phyloP scores from a whole-genome alignment of 2,329 filamentous ascomycete species.

The Diaporthe sp. region DNA sequence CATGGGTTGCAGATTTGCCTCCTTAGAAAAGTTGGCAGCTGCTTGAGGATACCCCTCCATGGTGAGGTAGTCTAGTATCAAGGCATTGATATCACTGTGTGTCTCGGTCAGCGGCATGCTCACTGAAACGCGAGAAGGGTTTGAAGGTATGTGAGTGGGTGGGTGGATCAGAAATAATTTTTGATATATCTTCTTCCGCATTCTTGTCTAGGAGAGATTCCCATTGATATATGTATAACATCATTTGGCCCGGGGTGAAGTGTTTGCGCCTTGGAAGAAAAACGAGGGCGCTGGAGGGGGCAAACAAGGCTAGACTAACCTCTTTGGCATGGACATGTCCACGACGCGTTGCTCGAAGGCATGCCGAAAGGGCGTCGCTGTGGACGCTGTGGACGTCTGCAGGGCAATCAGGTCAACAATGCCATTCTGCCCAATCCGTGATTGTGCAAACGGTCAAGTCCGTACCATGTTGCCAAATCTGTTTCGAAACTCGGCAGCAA shows the following conservation, averaged over 20 bases:
- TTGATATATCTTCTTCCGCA: slow-evolving; percentile 83
- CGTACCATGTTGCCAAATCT: slow-evolving; percentile 46
- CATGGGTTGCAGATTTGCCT: slow-evolving; percentile 86
- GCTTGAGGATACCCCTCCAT: slow-evolving; percentile 95
- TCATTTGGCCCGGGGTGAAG: slow-evolving; percentile 63
- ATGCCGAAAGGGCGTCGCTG: slow-evolving; percentile 77
- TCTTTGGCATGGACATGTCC: slow-evolving; percentile 88
- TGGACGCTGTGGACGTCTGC: slow-evolving; percentile 79
- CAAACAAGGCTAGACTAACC: slow-evolving; percentile 69
- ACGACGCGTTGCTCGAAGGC: slow-evolving; percentile 86
- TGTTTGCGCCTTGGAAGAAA: slow-evolving; percentile 37
- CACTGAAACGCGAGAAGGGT: neutral
- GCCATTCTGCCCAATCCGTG: slow-evolving; percentile 2
- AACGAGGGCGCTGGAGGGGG: neutral
- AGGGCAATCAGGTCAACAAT: slow-evolving; percentile 33
- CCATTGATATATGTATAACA: slow-evolving; percentile 94
- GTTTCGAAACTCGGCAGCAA: slow-evolving; percentile 45
- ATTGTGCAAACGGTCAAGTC: slow-evolving; percentile 13
- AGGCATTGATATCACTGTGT: slow-evolving; percentile 88
- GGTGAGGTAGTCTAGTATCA: slow-evolving; percentile 97
- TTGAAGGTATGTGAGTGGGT: slow-evolving; percentile 45
- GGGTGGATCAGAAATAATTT: slow-evolving; percentile 83
- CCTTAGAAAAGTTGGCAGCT: slow-evolving; percentile 91
- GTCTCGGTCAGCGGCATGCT: slow-evolving; percentile 39
- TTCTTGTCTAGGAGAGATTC: slow-evolving; percentile 99